These are phyloP conservation scores for Syncephalastrum contaminatum DNA, from an alignment of 371 early-diverging fungal genomes.

Conservation along the genomic window DNA sequence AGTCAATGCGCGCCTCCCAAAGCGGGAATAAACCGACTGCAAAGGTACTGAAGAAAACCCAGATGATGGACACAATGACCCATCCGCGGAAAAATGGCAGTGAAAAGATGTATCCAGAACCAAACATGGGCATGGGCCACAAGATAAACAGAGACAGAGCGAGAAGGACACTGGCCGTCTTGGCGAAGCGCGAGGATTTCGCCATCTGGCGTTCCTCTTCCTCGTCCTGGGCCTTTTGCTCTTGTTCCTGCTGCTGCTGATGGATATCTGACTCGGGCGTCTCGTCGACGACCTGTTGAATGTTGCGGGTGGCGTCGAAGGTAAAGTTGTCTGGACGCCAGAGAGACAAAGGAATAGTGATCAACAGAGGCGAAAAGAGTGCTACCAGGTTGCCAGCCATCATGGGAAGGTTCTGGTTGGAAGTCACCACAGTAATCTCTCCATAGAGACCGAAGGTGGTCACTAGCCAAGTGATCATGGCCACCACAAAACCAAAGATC, in stretches of 20 bases:
- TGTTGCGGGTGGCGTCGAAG: constrained; percentile 51
- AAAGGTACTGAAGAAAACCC: constrained; percentile 57
- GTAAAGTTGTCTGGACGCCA: constrained; percentile 62
- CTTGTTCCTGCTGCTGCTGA: constrained; percentile 1
- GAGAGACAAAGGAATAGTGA: constrained; percentile 29
- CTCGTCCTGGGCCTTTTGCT: constrained; percentile 24
- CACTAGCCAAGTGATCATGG: constrained; percentile 62
- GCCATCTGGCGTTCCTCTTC: constrained; percentile 18
- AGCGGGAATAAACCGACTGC: constrained; percentile 62
- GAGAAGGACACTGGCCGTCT: constrained; percentile 37
- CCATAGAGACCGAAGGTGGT: constrained; percentile 55
- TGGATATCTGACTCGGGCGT: constrained; percentile 1
- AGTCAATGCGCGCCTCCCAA: constrained; percentile 51
- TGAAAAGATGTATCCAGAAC: constrained; percentile 61
- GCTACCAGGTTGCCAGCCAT: constrained; percentile 66
- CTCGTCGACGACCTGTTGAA: constrained; percentile 47
- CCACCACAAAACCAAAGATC: constrained; percentile 50
- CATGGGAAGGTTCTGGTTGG: constrained; percentile 68
- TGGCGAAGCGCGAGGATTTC: constrained; percentile 33
- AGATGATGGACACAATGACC: constrained; percentile 62
- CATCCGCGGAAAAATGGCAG: constrained; percentile 67
- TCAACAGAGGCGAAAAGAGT: constrained; percentile 26
- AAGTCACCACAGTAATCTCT: constrained; percentile 51
- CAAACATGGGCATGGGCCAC: constrained; percentile 73
- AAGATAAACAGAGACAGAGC: constrained; percentile 57